Evolutionary conservation across 345 rosid genomes (phyloP).

Genomic region (Boechera stricta): DNA sequence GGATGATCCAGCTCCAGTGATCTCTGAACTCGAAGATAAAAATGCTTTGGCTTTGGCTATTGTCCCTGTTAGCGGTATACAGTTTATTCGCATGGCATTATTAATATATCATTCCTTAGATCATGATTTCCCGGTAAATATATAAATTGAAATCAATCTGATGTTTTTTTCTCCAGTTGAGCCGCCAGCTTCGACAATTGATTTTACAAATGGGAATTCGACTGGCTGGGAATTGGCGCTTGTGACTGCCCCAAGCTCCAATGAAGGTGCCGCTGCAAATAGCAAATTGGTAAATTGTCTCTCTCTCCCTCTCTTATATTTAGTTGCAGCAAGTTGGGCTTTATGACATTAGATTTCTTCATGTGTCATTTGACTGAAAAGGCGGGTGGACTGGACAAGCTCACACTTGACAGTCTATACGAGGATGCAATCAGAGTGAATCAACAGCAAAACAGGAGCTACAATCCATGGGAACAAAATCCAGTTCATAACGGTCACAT

Average conservation of each 20-base stretch:
- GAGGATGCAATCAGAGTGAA: conserved; percentile 91
- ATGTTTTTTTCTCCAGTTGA: conserved; percentile 60
- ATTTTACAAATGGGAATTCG: conserved; percentile 50
- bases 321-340: background rate
- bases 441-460: conserved; percentile 69
- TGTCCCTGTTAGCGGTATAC: conserved; percentile 75
- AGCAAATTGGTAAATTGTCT: conserved; percentile 71
- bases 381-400: conserved; percentile 97
- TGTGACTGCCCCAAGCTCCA: conserved; percentile 90
- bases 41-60: conserved; percentile 95
- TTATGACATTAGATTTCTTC: conserved; percentile 22
- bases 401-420: conserved; percentile 89
- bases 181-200: conserved; percentile 54
- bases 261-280: conserved; percentile 64
- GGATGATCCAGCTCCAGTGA: conserved; percentile 74
- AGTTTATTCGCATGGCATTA: background rate
- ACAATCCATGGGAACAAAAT: conserved; percentile 87
- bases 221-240: conserved; percentile 96
- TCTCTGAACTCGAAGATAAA: conserved; percentile 77
- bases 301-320: conserved; percentile 7
- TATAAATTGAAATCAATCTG: background rate
- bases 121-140: background rate
- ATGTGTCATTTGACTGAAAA: conserved; percentile 38
- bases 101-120: background rate
- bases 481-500: conserved; percentile 52